phyloP scores from a whole-genome alignment of 2,329 filamentous ascomycete species.

The Claviceps arundinis region DNA sequence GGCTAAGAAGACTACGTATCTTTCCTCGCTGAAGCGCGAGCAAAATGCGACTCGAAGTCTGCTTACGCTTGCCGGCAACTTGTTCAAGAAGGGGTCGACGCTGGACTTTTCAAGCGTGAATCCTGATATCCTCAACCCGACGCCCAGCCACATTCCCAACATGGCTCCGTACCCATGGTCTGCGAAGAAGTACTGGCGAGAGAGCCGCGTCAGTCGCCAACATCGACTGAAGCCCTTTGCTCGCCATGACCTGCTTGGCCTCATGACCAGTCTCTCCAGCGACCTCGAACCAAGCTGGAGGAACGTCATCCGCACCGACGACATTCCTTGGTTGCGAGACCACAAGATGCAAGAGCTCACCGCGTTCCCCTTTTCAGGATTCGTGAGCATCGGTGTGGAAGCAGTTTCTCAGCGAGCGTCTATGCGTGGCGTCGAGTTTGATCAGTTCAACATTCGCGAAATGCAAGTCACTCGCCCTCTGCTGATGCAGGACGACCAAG shows the following conservation, averaged over 20 bases:
- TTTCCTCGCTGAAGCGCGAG: not conserved
- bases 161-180: conserved; percentile 36
- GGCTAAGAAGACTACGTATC: not conserved
- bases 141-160: conserved; percentile 23
- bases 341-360: conserved; percentile 43
- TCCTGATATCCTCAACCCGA: conserved; percentile 18
- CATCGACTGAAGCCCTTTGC: conserved; percentile 27
- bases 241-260: conserved; percentile 33
- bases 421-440: conserved; percentile 9
- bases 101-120: conserved; percentile 12
- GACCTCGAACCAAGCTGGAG: conserved; percentile 35
- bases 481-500: conserved; percentile 4
- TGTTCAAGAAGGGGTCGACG: conserved; percentile 16
- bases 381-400: conserved; percentile 37
- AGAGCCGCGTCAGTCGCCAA: conserved; percentile 28
- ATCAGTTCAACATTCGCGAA: conserved; percentile 3
- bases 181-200: conserved; percentile 33
- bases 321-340: conserved; percentile 44
- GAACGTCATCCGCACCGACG: conserved; percentile 31
- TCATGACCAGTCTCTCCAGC: conserved; percentile 29
- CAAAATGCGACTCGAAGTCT: not conserved
- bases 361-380: conserved; percentile 42
- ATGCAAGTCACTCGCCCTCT: conserved; percentile 4
- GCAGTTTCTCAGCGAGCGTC: conserved; percentile 25
- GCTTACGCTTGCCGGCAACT: conserved; percentile 21